phyloP scores from a whole-genome alignment of 495 filamentous ascomycete genomes.

The Tuber microsphaerosporum region DNA sequence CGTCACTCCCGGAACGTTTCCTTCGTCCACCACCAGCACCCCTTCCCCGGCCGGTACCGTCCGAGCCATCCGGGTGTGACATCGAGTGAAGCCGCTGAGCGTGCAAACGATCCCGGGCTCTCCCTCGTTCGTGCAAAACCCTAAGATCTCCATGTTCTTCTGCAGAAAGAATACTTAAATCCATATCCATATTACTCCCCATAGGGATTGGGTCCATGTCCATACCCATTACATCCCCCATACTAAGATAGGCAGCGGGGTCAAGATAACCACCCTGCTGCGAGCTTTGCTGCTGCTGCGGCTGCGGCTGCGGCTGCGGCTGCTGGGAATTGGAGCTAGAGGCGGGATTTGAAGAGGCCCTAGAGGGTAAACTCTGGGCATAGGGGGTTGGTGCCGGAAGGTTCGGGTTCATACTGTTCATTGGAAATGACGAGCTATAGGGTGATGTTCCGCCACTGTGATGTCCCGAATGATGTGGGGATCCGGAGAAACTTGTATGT shows the following conservation, averaged over 20 bases:
- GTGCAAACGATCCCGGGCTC: conserved; percentile 22
- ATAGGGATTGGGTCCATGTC: conserved; percentile 33
- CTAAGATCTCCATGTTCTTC: conserved; percentile 38
- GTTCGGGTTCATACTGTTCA: conserved; percentile 30
- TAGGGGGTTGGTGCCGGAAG: conserved; percentile 23
- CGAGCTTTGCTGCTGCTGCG: background rate
- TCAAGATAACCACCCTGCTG: conserved; percentile 24
- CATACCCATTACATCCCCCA: conserved; percentile 39
- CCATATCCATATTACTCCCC: conserved; percentile 35
- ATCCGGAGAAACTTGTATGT: conserved; percentile 31
- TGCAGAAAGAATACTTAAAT: conserved; percentile 38
- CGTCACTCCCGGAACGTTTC: conserved; percentile 29
- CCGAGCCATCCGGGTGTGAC: conserved; percentile 18
- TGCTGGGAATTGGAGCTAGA: conserved; percentile 5
- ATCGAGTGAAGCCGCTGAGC: conserved; percentile 23
- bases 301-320: background rate
- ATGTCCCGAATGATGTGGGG: conserved; percentile 28
- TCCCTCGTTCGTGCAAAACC: conserved; percentile 32
- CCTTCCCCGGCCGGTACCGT: conserved; percentile 23
- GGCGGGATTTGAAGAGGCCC: conserved; percentile 33
- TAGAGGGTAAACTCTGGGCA: conserved; percentile 29
- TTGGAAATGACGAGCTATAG: conserved; percentile 28
- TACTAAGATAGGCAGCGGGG: conserved; percentile 28
- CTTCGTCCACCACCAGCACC: conserved; percentile 23
- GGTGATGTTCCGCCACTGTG: conserved; percentile 33